A percentile compares a stretch with the other conserved stretches of the same genome.
These are phyloP conservation scores for Debaryomyces sp. DNA, from an alignment of 1,139 yeast genomes.

Conservation along the genomic window DNA sequence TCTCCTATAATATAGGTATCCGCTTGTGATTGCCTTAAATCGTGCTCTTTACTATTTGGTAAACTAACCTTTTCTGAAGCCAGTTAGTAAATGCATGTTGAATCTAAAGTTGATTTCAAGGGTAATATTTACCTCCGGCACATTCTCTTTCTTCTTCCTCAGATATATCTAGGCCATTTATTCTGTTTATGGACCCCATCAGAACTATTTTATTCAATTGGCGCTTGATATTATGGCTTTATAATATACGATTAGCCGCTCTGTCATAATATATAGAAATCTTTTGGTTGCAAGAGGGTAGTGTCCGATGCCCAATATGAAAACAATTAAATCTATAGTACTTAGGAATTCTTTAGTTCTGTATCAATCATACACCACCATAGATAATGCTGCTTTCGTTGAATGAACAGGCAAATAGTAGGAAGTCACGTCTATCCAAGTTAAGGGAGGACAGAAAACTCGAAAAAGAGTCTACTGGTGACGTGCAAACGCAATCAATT, in stretches of 20 bases:
- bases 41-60: neutral
- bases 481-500: neutral
- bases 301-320: conserved; percentile 4
- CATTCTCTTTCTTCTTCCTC: neutral
- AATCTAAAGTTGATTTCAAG: neutral
- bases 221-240: neutral
- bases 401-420: conserved; percentile 13
- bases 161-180: neutral
- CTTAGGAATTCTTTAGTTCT: neutral
- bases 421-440: conserved; percentile 28
- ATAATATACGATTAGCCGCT: neutral
- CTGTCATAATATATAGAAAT: neutral
- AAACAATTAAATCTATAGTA: neutral
- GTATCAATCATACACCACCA: too few species aligned
- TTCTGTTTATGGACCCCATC: neutral
- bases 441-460: conserved; percentile 20
- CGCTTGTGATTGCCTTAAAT: neutral
- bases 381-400: conserved; percentile 2
- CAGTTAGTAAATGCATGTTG: neutral
- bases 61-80: neutral
- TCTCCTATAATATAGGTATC: neutral
- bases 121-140: neutral
- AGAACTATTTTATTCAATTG: neutral
- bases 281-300: neutral
- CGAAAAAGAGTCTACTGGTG: neutral